Base-by-base conservation (phyloP, 2,329 filamentous ascomycete genomes). In the Scopulariopsis brevicaulis region DNA sequence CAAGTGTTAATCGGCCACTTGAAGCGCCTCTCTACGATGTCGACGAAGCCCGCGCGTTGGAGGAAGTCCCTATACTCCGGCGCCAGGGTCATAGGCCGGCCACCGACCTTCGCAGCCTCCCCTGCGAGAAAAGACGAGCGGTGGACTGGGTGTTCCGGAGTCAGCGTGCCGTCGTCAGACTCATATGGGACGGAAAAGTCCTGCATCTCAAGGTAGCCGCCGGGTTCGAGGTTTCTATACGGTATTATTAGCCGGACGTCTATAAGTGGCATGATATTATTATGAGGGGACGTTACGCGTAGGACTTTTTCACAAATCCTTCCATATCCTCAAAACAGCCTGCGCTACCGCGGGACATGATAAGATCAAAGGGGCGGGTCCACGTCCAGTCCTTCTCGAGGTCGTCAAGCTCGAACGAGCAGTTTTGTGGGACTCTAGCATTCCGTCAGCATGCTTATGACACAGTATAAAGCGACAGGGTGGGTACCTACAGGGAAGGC, bases 321-420 rank as follows among this genome's bases (percentile, higher is more conserved):
- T 51, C 22, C 7, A 22, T 24, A 24, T 54, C 28, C 12, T 32
- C 14, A 15, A 54, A 32, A 35, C 24, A 32, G 1, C 69, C 67
- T 59, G 83, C 73, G 1, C 84, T 65, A 11, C 65, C 76, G 4
- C 83, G 74, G 18, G 78, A 74, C 64, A 85, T 83, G 57, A 86
- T 76, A 63, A 77, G 81, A 67, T 85, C 82, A 64, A 83, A 83
- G 55, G 74, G 67, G 56, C 76, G 64, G 1, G 74, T 70, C 52
- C 69, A 80, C 68, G 69, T 78, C 72, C 72, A 75, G n/a, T 71
- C 66, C 34, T 67, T 74, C 63, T 82, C 78, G 43, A 80, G 77
- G 64, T 86, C 82, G 66, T 86, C 83, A 53, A 86, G 76, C 60
- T 84, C 74, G 60, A 86, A 86, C 61, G 79, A 76, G 58, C 83